Evolutionary conservation across 495 filamentous ascomycete genomes (phyloP).

Genomic region (Parachaetomium inaequale): DNA sequence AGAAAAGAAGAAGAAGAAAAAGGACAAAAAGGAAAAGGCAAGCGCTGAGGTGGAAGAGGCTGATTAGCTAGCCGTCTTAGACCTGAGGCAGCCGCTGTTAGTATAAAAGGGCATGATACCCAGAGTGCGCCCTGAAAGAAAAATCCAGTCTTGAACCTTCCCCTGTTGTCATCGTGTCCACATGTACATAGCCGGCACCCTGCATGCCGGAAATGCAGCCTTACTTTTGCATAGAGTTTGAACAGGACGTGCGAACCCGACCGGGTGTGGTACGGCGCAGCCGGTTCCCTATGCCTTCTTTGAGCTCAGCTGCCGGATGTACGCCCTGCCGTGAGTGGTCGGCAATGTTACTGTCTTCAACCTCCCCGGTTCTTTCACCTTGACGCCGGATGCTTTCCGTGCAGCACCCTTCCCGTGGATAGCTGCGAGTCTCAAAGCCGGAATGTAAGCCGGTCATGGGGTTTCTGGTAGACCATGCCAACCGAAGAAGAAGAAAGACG

Average conservation of each 20-base stretch:
- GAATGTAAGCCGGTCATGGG: not conserved
- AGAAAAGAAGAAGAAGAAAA: not conserved
- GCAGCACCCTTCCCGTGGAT: not conserved
- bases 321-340: too few species aligned
- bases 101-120: constrained; percentile 11
- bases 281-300: not conserved
- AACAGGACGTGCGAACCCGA: too few species aligned
- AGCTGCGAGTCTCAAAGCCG: not conserved
- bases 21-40: not conserved
- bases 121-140: constrained; percentile 1
- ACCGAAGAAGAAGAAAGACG: not conserved
- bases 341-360: too few species aligned
- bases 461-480: not conserved
- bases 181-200: not conserved
- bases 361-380: not conserved
- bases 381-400: not conserved
- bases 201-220: not conserved
- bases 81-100: not conserved
- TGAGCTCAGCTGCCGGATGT: not conserved
- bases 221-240: not conserved
- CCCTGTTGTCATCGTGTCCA: not conserved
- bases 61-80: not conserved
- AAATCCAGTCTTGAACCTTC: not conserved
- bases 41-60: not conserved
- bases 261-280: too few species aligned